These are phyloP conservation scores for Chaetomium fimeti DNA, from an alignment of 495 filamentous ascomycete species.

Conservation along the genomic window DNA sequence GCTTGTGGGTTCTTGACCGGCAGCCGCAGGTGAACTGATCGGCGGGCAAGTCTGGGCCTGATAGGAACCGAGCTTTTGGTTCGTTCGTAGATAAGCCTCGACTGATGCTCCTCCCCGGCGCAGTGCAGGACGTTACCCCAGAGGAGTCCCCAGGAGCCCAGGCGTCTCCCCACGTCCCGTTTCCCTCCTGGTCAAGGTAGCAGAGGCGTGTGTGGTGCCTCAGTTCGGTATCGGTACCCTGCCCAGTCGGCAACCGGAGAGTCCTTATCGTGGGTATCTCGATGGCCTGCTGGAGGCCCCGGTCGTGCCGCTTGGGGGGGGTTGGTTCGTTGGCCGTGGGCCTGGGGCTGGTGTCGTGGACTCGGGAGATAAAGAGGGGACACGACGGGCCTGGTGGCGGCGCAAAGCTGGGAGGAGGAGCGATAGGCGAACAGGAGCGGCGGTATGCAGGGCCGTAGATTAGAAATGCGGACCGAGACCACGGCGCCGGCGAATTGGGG, in stretches of 20 bases:
- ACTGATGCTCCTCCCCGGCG: slow-evolving; percentile 2
- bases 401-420: background rate
- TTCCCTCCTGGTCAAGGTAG: background rate
- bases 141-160: background rate
- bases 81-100: slow-evolving; percentile 11
- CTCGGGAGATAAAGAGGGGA: slow-evolving; percentile 14
- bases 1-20: background rate
- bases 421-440: slow-evolving; percentile 12
- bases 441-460: slow-evolving; percentile 23
- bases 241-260: background rate
- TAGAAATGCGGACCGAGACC: slow-evolving; percentile 26
- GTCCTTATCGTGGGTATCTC: slow-evolving; percentile 22
- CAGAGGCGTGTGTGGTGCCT: background rate
- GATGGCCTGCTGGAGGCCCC: background rate
- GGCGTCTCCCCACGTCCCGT: background rate
- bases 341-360: background rate
- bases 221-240: background rate
- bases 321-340: background rate
- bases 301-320: background rate
- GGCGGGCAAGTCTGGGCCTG: background rate
- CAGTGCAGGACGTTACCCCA: slow-evolving; percentile 11
- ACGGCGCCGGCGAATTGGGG: slow-evolving; percentile 21
- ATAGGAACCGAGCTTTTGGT: background rate
- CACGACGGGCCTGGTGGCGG: background rate
- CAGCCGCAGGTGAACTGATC: slow-evolving; percentile 12